Percentiles rank a stretch among this genome's conserved stretches.
phyloP scores from a whole-genome alignment of 2,329 filamentous ascomycete species.

The Penicillium sp. region DNA sequence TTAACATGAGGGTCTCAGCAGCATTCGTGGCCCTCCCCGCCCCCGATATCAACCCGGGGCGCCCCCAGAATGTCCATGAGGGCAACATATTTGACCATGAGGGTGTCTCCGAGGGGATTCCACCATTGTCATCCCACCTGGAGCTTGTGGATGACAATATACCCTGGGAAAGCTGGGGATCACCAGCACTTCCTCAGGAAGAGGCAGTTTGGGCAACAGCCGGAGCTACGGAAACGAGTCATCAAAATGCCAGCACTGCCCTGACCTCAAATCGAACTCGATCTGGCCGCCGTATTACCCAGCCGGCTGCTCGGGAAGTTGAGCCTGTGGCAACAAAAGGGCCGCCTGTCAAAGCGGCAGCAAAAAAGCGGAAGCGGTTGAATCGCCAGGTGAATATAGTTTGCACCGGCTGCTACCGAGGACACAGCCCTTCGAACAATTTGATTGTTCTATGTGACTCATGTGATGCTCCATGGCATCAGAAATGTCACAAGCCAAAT shows the following conservation, averaged over 20 bases:
- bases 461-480: conserved; percentile 77
- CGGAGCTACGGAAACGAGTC: neutral
- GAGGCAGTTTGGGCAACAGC: neutral
- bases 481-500: conserved; percentile 73
- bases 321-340: neutral
- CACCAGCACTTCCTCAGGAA: neutral
- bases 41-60: neutral
- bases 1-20: neutral
- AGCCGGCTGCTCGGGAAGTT: neutral
- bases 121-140: neutral
- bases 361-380: conserved; percentile 58
- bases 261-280: conserved; percentile 6
- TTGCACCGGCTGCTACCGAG: conserved; percentile 70
- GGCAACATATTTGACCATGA: conserved; percentile 1
- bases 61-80: neutral
- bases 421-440: conserved; percentile 69
- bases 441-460: conserved; percentile 83
- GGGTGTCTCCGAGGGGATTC: neutral
- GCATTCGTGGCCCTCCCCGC: neutral
- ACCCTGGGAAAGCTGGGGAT: neutral
- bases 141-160: neutral
- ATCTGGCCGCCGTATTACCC: conserved; percentile 3
- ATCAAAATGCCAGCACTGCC: neutral
- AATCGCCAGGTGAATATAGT: conserved; percentile 49
- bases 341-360: conserved; percentile 2